A percentile compares a stretch with the other conserved stretches of the same genome.
Conservation (phyloP, 169 alveolate genomes). For the Plasmodium knowlesi region DNA sequence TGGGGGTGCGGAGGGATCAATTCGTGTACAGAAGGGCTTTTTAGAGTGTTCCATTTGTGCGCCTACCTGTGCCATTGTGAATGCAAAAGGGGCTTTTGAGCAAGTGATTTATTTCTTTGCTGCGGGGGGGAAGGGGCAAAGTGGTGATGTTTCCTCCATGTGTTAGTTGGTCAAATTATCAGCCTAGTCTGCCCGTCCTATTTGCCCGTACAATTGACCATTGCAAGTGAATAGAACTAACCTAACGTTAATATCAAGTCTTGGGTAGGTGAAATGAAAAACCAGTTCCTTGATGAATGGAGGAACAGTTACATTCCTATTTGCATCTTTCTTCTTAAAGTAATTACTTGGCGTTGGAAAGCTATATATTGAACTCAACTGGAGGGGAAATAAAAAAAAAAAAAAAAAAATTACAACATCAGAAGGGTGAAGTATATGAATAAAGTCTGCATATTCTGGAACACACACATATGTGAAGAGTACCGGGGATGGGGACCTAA, state of each 20-base stretch:
- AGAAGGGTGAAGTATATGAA: neutral
- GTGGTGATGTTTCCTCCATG: neutral
- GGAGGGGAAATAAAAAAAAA: neutral
- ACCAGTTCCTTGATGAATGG: conserved; percentile 80
- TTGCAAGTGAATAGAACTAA: neutral
- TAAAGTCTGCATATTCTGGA: conserved; percentile 19
- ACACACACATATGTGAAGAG: neutral
- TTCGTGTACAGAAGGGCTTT: neutral
- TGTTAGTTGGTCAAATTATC: neutral
- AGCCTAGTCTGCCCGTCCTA: too few species aligned
- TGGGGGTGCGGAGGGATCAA: neutral
- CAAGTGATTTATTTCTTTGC: conserved; percentile 91
- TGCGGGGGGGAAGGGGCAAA: conserved; percentile 12
- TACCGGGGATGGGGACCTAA: neutral
- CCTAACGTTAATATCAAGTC: conserved; percentile 87
- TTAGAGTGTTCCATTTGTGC: neutral
- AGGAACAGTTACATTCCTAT: conserved; percentile 16
- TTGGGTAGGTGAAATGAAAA: conserved; percentile 86
- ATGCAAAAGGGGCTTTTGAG: conserved; percentile 93
- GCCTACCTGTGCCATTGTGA: conserved; percentile 92
- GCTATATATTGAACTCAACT: conserved; percentile 46
- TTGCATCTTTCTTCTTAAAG: conserved; percentile 24
- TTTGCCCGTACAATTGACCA: neutral
- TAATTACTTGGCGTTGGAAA: conserved; percentile 60
- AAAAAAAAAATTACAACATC: conserved; percentile 1